Conservation (phyloP, 2,329 filamentous ascomycete species). For the Fusarium sp. region DNA sequence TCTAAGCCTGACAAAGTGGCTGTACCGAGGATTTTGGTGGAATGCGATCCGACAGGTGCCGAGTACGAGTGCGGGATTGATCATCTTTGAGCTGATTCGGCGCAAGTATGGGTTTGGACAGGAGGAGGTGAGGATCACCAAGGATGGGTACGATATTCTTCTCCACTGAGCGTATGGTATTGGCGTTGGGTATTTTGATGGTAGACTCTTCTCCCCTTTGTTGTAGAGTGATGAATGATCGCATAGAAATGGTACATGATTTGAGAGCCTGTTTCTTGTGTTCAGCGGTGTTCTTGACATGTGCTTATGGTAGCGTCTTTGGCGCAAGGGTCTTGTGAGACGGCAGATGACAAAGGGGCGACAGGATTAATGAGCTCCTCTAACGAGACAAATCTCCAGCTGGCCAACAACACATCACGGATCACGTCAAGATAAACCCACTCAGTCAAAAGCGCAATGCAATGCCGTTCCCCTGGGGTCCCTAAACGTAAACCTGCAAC, state of each 20-base stretch:
- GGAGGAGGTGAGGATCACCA: conserved; percentile 72
- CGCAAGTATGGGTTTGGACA: conserved; percentile 75
- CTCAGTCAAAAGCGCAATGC: background rate
- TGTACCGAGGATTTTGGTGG: conserved; percentile 80
- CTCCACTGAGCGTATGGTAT: conserved; percentile 50
- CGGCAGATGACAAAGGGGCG: background rate
- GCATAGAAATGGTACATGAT: conserved; percentile 19
- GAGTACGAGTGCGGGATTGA: conserved; percentile 80
- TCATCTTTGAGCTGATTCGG: conserved; percentile 82
- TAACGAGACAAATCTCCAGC: background rate
- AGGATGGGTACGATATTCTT: conserved; percentile 79
- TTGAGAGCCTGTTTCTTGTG: background rate
- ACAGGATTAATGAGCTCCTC: background rate
- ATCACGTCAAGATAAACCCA: background rate
- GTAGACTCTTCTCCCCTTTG: conserved; percentile 35
- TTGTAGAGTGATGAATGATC: background rate
- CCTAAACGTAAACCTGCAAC: background rate
- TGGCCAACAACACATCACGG: background rate
- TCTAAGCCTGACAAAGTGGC: conserved; percentile 68
- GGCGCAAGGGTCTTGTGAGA: background rate
- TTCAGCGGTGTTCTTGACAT: background rate
- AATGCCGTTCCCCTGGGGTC: background rate
- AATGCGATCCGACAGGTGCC: conserved; percentile 80
- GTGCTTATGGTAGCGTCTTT: background rate
- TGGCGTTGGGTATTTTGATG: conserved; percentile 18